Evolutionary conservation across 495 filamentous ascomycete genomes (phyloP), one percentile per base, ranked within the genome.

Genomic region (Xylaria castorea): DNA sequence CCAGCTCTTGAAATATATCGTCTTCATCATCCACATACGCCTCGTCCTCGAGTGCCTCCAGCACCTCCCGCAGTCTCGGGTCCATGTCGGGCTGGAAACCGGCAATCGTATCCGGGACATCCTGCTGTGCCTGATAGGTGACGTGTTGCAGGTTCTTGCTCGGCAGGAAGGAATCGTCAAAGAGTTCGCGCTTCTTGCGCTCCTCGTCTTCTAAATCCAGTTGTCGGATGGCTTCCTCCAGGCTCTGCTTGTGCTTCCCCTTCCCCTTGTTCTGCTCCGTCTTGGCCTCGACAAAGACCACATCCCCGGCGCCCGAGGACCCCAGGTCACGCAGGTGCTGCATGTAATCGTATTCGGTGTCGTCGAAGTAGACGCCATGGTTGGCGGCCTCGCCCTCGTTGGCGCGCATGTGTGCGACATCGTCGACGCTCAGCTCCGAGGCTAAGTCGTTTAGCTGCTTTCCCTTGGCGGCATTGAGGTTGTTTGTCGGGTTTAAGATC

Each of bases 1-100:
- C 91, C 70, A 99, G 80, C 76, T 94, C 85, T 27, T 87, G 89
- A 78, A 98, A 98, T 32, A 97, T 78, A 51, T 94, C 91, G 16
- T 94, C 93, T 36, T 89, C 92, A 22, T 96, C 93, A 71, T 98
- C 96, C 0, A 99, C 95, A 81, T 93, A 99, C 8, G 92, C 95
- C 46, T 98, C 96, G 73, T 99, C 97, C 75, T 99, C 96, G 40
- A 99, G 84, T 2, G 97, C 97, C 80, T 98, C 95, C 68, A 99
- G 81, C 3, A 94, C 94, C 81, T 99, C 97, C 27, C 97, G 88
- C 73, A 99, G 80, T 27, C 97, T 86, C 5, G 94, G 95, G 81
- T 99, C 97, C 97, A 99, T 99, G 78, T 98, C 94, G 3, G 97
- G 97, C 81, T 98, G 92, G 79, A 99, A 98, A 0, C 97, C 97